phyloP scores from a whole-genome alignment of 2,329 filamentous ascomycete genomes.

The Phaeosphaeriaceae sp. region DNA sequence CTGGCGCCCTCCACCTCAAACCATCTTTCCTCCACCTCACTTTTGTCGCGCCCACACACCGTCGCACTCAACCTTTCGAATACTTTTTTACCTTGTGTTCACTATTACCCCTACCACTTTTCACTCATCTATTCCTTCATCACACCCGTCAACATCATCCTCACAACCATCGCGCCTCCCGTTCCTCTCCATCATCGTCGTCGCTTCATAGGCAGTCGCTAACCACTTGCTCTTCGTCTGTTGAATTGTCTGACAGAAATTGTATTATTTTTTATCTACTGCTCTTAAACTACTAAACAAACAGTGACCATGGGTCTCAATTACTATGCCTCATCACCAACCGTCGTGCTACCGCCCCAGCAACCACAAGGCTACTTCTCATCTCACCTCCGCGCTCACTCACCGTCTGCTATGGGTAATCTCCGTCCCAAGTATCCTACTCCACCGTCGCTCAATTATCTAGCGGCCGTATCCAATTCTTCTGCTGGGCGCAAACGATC shows the following conservation, averaged over 20 bases:
- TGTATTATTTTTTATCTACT: conserved; percentile 41
- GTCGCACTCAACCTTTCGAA: conserved; percentile 22
- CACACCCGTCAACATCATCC: conserved; percentile 9
- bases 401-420: conserved; percentile 41
- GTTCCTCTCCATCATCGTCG: conserved; percentile 25
- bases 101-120: conserved; percentile 21
- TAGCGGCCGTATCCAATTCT: conserved; percentile 48
- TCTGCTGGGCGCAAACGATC: conserved; percentile 75
- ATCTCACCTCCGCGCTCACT: conserved; percentile 40
- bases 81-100: conserved; percentile 12
- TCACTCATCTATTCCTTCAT: conserved; percentile 21
- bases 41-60: conserved; percentile 34
- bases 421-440: conserved; percentile 49
- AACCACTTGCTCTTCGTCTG: conserved; percentile 38
- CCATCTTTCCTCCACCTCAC: conserved; percentile 45
- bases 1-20: conserved; percentile 33
- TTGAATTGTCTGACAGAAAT: conserved; percentile 34
- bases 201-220: conserved; percentile 31
- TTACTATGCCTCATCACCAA: conserved; percentile 56
- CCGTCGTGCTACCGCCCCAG: conserved; percentile 54
- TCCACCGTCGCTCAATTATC: conserved; percentile 53
- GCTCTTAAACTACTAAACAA: conserved; percentile 48
- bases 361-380: conserved; percentile 47
- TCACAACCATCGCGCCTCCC: conserved; percentile 14
- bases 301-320: conserved; percentile 52